phyloP scores from a whole-genome alignment of 1,284 basidiomycete species.

The Apiotrichum gamsii region DNA sequence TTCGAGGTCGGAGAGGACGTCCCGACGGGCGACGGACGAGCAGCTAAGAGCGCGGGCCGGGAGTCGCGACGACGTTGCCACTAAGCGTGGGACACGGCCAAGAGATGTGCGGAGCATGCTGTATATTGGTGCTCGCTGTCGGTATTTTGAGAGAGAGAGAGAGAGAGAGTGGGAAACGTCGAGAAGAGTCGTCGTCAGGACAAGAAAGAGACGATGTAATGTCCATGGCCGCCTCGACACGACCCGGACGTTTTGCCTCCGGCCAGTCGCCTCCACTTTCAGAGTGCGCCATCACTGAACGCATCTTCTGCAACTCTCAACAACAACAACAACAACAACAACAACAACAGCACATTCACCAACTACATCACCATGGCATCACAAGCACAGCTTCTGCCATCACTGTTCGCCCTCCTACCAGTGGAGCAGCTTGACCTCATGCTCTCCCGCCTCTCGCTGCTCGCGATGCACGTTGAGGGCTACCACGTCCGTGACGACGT shows the following conservation, averaged over 20 bases:
- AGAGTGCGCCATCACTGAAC: too few relatives aligned
- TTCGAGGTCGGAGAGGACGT: constrained; percentile 31
- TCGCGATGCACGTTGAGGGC: constrained; percentile 25
- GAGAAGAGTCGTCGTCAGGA: not conserved
- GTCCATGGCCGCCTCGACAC: not conserved
- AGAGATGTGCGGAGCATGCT: constrained; percentile 7
- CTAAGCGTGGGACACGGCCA: not conserved
- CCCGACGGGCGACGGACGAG: constrained; percentile 11
- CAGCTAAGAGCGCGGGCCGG: not conserved
- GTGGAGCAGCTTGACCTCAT: constrained; percentile 19
- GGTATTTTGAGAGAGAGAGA: not conserved
- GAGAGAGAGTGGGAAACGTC: not conserved
- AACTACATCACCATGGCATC: constrained; percentile 7
- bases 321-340: not conserved
- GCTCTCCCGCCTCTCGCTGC: constrained; percentile 30
- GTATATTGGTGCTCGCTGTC: not conserved
- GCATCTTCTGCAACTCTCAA: not conserved
- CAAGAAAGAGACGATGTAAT: too few relatives aligned
- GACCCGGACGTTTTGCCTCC: constrained; percentile 4
- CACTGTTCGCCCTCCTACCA: constrained; percentile 35
- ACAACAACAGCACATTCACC: not conserved
- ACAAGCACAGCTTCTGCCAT: constrained; percentile 27
- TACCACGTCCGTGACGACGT: constrained; percentile 26
- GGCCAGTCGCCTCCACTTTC: not conserved
- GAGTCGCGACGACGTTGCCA: constrained; percentile 1